These are phyloP conservation scores for Cryptosporidium parvum DNA, from an alignment of 169 alveolate species.

Conservation along the genomic window DNA sequence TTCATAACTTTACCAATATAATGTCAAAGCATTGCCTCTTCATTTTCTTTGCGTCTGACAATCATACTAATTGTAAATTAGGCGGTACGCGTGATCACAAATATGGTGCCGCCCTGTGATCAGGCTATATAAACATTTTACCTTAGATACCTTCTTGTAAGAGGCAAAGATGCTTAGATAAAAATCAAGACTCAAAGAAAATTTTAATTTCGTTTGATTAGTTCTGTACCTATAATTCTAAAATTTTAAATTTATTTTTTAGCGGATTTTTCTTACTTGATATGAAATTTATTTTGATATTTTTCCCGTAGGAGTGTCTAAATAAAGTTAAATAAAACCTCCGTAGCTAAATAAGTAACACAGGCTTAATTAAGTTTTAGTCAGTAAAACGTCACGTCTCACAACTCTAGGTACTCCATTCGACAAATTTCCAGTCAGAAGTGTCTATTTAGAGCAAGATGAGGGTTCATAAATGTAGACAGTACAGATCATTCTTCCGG, in stretches of 20 bases:
- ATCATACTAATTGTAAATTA: background rate
- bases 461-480: constrained; percentile 62
- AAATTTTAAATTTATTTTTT: background rate
- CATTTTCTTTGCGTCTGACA: background rate
- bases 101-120: background rate
- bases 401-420: constrained; percentile 29
- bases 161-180: background rate
- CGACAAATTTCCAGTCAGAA: constrained; percentile 77
- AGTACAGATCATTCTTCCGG: constrained; percentile 42
- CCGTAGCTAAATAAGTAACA: background rate
- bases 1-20: background rate
- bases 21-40: background rate
- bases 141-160: background rate
- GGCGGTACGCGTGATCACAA: background rate
- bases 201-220: no score
- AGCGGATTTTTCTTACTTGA: background rate
- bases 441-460: constrained; percentile 12
- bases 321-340: background rate
- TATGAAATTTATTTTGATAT: background rate
- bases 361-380: background rate
- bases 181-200: no score
- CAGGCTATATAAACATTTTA: background rate
- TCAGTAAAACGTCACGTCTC: constrained; percentile 71
- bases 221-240: background rate
- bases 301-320: background rate